Percentiles rank a stretch among this genome's conserved stretches.
Conservation (phyloP, 1,284 basidiomycete genomes). For the Cryptococcus floricola region DNA sequence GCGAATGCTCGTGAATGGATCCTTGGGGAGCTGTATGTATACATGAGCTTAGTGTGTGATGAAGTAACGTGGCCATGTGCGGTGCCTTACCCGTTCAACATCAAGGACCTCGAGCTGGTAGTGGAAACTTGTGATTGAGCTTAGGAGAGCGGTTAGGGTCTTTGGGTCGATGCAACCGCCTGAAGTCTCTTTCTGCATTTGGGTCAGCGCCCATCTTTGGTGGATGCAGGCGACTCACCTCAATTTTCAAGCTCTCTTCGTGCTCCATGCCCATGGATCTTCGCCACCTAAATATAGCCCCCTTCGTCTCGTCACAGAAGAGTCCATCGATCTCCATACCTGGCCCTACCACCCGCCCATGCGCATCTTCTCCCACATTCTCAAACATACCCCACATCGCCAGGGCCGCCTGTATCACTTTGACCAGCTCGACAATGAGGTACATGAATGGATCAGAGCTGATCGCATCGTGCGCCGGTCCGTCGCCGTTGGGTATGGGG, state of each 20-base stretch:
- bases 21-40: slow-evolving; percentile 29
- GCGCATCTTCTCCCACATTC: slow-evolving; percentile 16
- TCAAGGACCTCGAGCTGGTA: slow-evolving; percentile 38
- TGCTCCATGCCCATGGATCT: slow-evolving; percentile 43
- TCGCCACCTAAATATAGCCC: slow-evolving; percentile 39
- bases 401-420: slow-evolving; percentile 40
- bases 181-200: slow-evolving; percentile 39
- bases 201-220: neutral
- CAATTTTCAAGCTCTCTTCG: slow-evolving; percentile 38
- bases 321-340: slow-evolving; percentile 37
- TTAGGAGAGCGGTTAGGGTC: slow-evolving; percentile 38
- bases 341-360: slow-evolving; percentile 12
- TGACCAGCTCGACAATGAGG: slow-evolving; percentile 38
- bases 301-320: slow-evolving; percentile 47
- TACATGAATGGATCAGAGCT: slow-evolving; percentile 33
- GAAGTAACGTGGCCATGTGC: neutral
- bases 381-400: slow-evolving; percentile 39
- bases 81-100: slow-evolving; percentile 28
- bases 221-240: slow-evolving; percentile 22
- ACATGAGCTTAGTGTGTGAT: neutral
- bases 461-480: slow-evolving; percentile 6
- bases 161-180: slow-evolving; percentile 45
- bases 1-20: slow-evolving; percentile 32
- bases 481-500: slow-evolving; percentile 1
- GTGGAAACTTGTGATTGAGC: slow-evolving; percentile 38